Conservation (phyloP, 495 filamentous ascomycete genomes). For the Aspergillus sclerotioniger region DNA sequence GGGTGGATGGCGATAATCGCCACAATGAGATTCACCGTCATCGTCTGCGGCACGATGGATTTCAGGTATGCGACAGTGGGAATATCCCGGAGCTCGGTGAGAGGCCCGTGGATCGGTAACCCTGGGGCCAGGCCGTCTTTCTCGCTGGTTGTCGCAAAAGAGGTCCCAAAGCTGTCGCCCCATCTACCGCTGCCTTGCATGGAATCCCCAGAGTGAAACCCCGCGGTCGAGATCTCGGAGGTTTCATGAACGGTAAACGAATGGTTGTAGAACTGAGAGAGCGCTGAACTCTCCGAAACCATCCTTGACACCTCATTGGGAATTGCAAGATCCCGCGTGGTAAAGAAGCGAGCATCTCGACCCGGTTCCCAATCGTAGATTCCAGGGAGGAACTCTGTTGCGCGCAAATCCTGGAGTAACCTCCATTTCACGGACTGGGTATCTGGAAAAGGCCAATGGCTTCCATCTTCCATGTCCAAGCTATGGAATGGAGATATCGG, state of each 20-base stretch:
- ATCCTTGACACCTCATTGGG: slow-evolving; percentile 20
- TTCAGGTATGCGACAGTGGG: slow-evolving; percentile 66
- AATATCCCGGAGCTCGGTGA: slow-evolving; percentile 68
- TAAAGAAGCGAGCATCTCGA: slow-evolving; percentile 50
- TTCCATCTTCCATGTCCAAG: slow-evolving; percentile 10
- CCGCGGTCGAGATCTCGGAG: slow-evolving; percentile 28
- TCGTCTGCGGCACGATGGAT: slow-evolving; percentile 73
- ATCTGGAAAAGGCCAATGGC: slow-evolving; percentile 8
- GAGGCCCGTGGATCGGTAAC: slow-evolving; percentile 25
- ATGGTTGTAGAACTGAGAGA: slow-evolving; percentile 70
- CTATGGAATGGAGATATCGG: slow-evolving; percentile 49
- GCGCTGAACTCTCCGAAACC: slow-evolving; percentile 35
- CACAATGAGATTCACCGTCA: slow-evolving; percentile 73
- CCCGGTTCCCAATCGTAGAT: slow-evolving; percentile 10
- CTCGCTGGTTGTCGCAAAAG: slow-evolving; percentile 17
- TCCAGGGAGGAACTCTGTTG: slow-evolving; percentile 13
- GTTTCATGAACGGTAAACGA: slow-evolving; percentile 64
- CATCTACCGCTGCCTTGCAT: slow-evolving; percentile 27
- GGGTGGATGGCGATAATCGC: slow-evolving; percentile 71
- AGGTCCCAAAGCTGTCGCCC: slow-evolving; percentile 25
- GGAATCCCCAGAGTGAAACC: slow-evolving; percentile 19
- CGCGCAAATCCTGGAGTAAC: slow-evolving; percentile 25
- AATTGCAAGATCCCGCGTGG: slow-evolving; percentile 36
- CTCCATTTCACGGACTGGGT: slow-evolving; percentile 40
- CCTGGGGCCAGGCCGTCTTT: slow-evolving; percentile 12